Conservation (phyloP, 2,329 filamentous ascomycete genomes). For the Laburnicola sp. region DNA sequence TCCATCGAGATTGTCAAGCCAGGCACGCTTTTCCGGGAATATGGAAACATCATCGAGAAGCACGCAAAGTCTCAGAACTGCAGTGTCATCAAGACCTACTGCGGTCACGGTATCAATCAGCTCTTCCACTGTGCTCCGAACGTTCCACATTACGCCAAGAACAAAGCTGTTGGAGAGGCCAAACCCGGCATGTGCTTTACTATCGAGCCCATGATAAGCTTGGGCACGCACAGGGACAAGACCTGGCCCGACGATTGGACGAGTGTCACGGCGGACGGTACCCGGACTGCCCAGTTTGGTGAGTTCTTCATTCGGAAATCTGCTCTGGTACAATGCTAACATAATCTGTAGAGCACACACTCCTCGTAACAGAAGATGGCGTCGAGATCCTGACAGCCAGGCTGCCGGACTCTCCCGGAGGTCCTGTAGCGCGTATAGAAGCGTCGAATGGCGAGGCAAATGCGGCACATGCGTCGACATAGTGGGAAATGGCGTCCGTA, state of each 20-base stretch:
- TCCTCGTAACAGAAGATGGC: slow-evolving; percentile 80
- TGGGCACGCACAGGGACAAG: slow-evolving; percentile 87
- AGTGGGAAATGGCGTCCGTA: not conserved
- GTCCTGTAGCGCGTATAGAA: slow-evolving; percentile 64
- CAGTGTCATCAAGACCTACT: slow-evolving; percentile 93
- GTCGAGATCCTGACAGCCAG: slow-evolving; percentile 81
- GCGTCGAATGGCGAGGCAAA: slow-evolving; percentile 31
- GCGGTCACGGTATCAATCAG: slow-evolving; percentile 91
- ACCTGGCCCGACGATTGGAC: slow-evolving; percentile 99
- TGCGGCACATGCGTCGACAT: slow-evolving; percentile 6
- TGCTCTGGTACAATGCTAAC: slow-evolving; percentile 14
- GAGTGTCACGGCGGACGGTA: slow-evolving; percentile 87
- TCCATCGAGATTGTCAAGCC: slow-evolving; percentile 92
- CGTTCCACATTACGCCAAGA: slow-evolving; percentile 96
- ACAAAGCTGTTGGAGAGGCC: slow-evolving; percentile 92
- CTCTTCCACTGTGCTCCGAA: slow-evolving; percentile 94
- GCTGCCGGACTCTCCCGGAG: slow-evolving; percentile 72
- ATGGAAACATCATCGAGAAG: slow-evolving; percentile 94
- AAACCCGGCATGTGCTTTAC: slow-evolving; percentile 99
- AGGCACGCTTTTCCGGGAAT: slow-evolving; percentile 87
- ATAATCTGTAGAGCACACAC: slow-evolving; percentile 68
- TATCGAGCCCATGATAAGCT: slow-evolving; percentile 96
- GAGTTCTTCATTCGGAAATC: slow-evolving; percentile 37
- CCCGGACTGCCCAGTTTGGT: slow-evolving; percentile 90
- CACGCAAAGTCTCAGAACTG: slow-evolving; percentile 83